phyloP scores from a whole-genome alignment of 2,329 filamentous ascomycete genomes.

The Myriosclerotinia curreyana region DNA sequence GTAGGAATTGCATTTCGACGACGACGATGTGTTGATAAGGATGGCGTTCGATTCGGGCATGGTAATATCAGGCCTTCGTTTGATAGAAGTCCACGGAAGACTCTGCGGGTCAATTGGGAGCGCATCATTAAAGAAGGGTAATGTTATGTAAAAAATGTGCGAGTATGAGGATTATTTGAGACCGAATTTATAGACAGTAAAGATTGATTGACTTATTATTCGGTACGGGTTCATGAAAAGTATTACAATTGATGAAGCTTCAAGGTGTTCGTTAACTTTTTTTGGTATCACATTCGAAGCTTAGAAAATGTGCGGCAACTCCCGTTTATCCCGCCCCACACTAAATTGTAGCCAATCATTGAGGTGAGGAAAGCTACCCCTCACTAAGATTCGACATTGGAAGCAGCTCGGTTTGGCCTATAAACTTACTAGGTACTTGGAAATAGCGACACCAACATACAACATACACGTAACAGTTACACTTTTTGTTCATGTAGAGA shows the following conservation, averaged over 20 bases:
- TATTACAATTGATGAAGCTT: slow-evolving; percentile 15
- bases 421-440: too few relatives aligned
- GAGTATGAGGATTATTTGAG: background rate
- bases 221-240: background rate
- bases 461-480: background rate
- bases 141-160: slow-evolving; percentile 25
- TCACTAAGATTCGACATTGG: slow-evolving; percentile 12
- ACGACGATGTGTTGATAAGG: slow-evolving; percentile 36
- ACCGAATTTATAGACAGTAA: background rate
- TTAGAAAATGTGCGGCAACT: slow-evolving; percentile 22
- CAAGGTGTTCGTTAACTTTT: slow-evolving; percentile 10
- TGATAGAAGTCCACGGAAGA: slow-evolving; percentile 56
- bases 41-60: slow-evolving; percentile 34
- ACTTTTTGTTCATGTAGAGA: background rate
- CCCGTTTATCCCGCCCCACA: background rate
- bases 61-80: slow-evolving; percentile 44
- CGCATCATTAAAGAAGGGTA: slow-evolving; percentile 45
- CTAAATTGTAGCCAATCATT: slow-evolving; percentile 4
- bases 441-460: background rate
- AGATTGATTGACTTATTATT: background rate
- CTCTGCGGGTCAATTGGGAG: slow-evolving; percentile 57
- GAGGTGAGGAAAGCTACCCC: slow-evolving; percentile 2
- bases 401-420: background rate
- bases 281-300: background rate
- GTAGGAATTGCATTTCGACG: slow-evolving; percentile 5